These are phyloP conservation scores for Chenopodium album DNA, from an alignment of 148 eudicot genomes.

Conservation along the genomic window DNA sequence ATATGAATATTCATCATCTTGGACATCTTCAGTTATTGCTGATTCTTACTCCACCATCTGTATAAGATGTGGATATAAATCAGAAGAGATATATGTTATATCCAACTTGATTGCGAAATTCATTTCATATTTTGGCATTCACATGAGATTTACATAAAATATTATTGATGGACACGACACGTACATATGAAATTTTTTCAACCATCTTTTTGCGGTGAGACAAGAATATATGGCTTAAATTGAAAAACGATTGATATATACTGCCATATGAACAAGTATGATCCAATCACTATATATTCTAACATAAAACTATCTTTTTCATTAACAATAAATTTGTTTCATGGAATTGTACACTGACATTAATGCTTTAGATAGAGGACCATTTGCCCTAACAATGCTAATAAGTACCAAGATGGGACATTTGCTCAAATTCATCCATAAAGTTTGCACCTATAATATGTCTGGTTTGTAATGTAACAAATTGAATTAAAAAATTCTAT, in stretches of 20 bases:
- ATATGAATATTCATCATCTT: too few species aligned
- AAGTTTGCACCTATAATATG: not conserved
- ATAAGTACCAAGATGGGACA: not conserved
- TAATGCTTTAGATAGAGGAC: not conserved
- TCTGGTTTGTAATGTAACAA: not conserved
- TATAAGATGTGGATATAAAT: too few species aligned
- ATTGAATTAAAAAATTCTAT: too few species aligned
- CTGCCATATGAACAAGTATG: not conserved
- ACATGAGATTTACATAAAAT: too few species aligned
- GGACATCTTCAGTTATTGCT: too few species aligned
- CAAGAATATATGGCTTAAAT: not conserved
- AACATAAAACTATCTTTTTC: not conserved
- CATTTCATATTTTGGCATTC: too few species aligned
- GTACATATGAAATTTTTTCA: not conserved
- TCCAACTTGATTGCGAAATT: too few species aligned
- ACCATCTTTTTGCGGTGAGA: not conserved
- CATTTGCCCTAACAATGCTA: not conserved
- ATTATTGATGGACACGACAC: too few species aligned
- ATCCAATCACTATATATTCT: not conserved
- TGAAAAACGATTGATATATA: not conserved
- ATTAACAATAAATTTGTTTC: not conserved
- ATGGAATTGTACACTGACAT: not conserved
- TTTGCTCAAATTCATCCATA: not conserved
- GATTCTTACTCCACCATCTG: too few species aligned
- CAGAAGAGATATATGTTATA: too few species aligned